Base-by-base conservation (phyloP, 1,139 yeast species). In the Suhomyces panamericanus region DNA sequence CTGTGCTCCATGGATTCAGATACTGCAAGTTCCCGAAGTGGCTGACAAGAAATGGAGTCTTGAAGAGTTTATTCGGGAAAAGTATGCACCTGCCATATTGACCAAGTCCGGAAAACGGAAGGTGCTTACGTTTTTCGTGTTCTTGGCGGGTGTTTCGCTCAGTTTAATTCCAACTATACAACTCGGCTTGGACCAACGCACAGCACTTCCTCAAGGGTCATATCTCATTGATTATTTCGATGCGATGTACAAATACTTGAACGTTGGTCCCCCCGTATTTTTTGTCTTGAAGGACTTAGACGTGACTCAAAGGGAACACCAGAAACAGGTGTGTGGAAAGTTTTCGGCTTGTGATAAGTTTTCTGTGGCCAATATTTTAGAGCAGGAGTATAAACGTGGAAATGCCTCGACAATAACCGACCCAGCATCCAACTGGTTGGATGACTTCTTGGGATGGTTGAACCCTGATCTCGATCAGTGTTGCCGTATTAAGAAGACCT, bases 401-500 rank as follows among this genome's bases (percentile, higher is more conserved):
- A 70, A 78, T 2, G 58, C 70, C 8, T 85, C 95, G 0, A 84
- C 85, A 11, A 75, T 93, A 38, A 77, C 79, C 1, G 95, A 87
- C 40, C 96, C 98, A 0, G 80, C 89, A 2, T 83, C 96, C 1
- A 85, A 86, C 56, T 93, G 98, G 98, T 70, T 90, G 42, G 99
- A 93, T 63, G 98, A 93, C 59, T 91, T 81, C 60, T 73, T 93
- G 51, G 77, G 83, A 39, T 93, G 95, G 87, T 69, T 91, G 49
- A 90, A 90, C 58, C 99, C 99, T 0, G 79, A 78, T 37, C 72
- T 91, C 42, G 95, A 85, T 53, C 86, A 87, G 54, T 93, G 99
- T 64, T 93, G 98, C 59, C 71, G 95, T 26, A 69, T 82, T 32
- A 77, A 75, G 50, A 84, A 83, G 55, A 35, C 44, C 6, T 49